phyloP scores from a whole-genome alignment of 2,329 filamentous ascomycete genomes.

The Cladosporium sp. region DNA sequence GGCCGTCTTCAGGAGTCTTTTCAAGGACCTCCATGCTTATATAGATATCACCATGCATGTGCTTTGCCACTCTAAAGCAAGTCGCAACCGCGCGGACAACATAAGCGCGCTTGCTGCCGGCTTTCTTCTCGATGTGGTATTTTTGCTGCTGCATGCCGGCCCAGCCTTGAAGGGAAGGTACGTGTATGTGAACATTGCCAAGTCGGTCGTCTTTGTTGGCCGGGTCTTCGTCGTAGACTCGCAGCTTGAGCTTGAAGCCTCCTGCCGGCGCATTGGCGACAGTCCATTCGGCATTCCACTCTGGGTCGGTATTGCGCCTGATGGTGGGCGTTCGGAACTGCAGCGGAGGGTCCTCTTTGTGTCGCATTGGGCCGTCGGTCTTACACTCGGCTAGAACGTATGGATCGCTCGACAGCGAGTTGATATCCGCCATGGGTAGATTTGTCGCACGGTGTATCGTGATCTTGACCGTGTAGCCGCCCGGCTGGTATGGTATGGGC shows the following conservation, averaged over 20 bases:
- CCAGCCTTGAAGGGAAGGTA: conserved; percentile 66
- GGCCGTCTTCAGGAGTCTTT: conserved; percentile 60
- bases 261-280: conserved; percentile 80
- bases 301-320: conserved; percentile 69
- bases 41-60: conserved; percentile 69
- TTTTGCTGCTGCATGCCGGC: conserved; percentile 62
- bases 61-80: conserved; percentile 60
- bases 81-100: conserved; percentile 67
- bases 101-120: conserved; percentile 85
- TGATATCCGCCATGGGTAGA: conserved; percentile 78
- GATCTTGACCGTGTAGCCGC: conserved; percentile 73
- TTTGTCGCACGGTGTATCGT: conserved; percentile 79
- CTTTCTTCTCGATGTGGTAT: conserved; percentile 77
- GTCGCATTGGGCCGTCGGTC: conserved; percentile 67
- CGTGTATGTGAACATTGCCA: conserved; percentile 76
- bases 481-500: conserved; percentile 68
- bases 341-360: conserved; percentile 82
- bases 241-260: conserved; percentile 81
- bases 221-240: conserved; percentile 87
- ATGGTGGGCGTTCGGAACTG: conserved; percentile 74
- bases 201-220: conserved; percentile 83
- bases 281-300: conserved; percentile 83
- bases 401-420: conserved; percentile 76
- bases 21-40: conserved; percentile 79
- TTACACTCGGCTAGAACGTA: conserved; percentile 76